Base-by-base conservation (phyloP, 805 yeast species). In the Candida boidinii region DNA sequence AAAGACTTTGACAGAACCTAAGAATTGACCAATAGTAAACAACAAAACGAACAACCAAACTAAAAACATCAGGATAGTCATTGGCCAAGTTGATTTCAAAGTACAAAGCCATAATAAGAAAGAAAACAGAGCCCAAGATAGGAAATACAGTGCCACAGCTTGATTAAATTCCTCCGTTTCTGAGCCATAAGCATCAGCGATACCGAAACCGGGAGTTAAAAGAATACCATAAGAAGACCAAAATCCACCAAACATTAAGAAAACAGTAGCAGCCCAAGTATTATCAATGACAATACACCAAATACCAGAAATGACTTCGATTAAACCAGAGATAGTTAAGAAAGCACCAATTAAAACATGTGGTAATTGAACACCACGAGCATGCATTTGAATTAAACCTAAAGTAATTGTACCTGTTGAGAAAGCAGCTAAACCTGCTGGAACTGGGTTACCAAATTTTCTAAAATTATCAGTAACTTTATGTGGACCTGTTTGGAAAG, bases 211-310 rank as follows among this genome's bases (percentile, higher is more conserved):
- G 26, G 62, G 62, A 38, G 68, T 62, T 34, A 61, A 48, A 6
- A 72, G 54, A 34, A 67, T 64, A 3, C 70, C 70, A 44, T 60
- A 72, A 4, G 69, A 56, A 33, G 68, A 51, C 70, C 76, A 73
- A 47, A 73, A 73, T 1, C 74, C 70, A 17, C 78, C 79, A 53
- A 65, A 73, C 48, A 68, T 63, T 18, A 64, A 53, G 31, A 73
- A 61, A 1, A 73, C 70, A 28, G 74, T 65, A 24, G 66, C 67
- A 17, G 73, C 79, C 65, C 75, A 73, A 1, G 75, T 67, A 49
- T 71, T 72, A 30, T 75, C 76, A 24, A 64, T 45, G 14, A 64
- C 40, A 30, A 72, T 48, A 44, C 74, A 72, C 62, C 74, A 64
- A 8, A 70, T 43, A 3, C 79, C 79, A 24, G 68, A 68, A 26